A percentile compares a stretch with the other conserved stretches of the same genome.
Evolutionary conservation across 139 green algal species (phyloP).

Genomic region (Tetradesmus obliquus): DNA sequence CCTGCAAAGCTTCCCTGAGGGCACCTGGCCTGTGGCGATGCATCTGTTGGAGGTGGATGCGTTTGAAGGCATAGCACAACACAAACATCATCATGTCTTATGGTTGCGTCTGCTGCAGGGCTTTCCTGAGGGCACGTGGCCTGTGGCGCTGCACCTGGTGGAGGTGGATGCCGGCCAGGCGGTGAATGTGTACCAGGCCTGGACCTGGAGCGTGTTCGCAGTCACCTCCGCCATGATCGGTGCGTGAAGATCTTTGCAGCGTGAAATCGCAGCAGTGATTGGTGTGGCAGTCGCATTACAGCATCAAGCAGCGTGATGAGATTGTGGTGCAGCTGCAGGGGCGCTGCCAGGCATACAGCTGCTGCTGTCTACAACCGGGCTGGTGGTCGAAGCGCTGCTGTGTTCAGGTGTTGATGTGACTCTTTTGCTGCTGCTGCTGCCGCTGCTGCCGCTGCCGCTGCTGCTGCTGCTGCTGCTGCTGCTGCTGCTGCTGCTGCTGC

Average conservation of each 20-base stretch:
- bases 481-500: background rate
- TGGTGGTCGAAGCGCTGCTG: no score
- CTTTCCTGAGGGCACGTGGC: slow-evolving; percentile 32
- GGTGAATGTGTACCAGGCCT: background rate
- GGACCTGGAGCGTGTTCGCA: slow-evolving; percentile 38
- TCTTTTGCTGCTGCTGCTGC: no score
- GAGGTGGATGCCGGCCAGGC: background rate
- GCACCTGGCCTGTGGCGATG: slow-evolving; percentile 15
- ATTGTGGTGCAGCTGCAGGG: no score
- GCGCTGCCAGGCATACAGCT: no score
- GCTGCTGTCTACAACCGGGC: no score
- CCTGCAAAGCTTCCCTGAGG: background rate
- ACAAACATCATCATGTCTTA: background rate
- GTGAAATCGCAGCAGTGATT: no score
- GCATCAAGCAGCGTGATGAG: no score
- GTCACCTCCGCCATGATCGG: slow-evolving; percentile 39
- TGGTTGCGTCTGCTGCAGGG: background rate
- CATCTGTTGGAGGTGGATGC: background rate
- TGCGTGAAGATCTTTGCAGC: background rate
- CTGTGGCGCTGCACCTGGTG: slow-evolving; percentile 23
- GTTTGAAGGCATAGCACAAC: no score
- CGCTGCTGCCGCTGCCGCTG: background rate
- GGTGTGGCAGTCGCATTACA: no score
- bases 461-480: background rate
- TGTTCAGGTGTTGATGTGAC: no score